Evolutionary conservation across 306 rosid genomes (phyloP), one percentile per base, ranked within the genome.

Genomic region (Oxytropis ochrocephala): DNA sequence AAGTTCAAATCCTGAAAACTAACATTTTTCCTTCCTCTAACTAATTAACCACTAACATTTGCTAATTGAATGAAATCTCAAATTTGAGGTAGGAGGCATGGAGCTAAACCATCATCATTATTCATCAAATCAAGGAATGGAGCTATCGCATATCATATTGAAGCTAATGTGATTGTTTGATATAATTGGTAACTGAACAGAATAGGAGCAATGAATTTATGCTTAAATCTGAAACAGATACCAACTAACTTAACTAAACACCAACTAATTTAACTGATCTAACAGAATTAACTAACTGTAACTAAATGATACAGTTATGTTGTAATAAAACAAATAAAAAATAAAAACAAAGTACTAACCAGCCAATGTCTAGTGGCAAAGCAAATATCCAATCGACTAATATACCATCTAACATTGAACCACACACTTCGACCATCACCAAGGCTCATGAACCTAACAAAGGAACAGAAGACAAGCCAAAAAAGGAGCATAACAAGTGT

Each of bases 291-390:
- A 35, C 39, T 17, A 38, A 60, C 49, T 60, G 43, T 11, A 60
- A 58, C 13, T 33, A 17, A 35, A 14, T 14, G 38, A 35, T 5
- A 35, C 5, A 14, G 5, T 4, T 14, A n/a, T 4, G 0, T 13
- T 7, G 43, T 4, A 54, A 54, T 54, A 11, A 24, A 53, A 4
- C 13, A 27, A 57, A 2, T 0, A 9, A 38, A 53, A 38, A 53
- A 7, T 6, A 10, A 11, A n/a, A 38, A 13, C 11, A 10, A 39
- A 59, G 50, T 60, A 81, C 88, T 76, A 68, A 95, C 99, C 97
- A 95, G 84, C 96, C 96, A 95, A 77, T 95, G 97, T 63, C 92
- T 84, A 3, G 95, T 87, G 79, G 99, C 84, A 76, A 95, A 95
- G 83, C 91, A 87, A 81, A 95, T 56, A 73, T 95, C 99, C 88